Base-by-base conservation (phyloP, 1,284 basidiomycete species). In the Trichosporon sp. region DNA sequence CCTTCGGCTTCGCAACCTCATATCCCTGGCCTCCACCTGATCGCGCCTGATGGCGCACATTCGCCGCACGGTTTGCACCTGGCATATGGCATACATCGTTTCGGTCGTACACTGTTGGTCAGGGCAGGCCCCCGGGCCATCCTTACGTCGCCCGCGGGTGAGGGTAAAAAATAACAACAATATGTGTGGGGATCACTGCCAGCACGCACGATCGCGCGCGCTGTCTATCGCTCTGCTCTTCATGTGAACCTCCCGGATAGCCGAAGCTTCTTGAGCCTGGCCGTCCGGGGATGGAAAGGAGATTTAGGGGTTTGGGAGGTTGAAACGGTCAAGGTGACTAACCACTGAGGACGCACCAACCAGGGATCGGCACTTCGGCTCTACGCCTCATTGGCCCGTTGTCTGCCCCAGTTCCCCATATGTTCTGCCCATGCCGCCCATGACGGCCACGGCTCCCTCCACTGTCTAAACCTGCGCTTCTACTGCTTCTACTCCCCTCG, bases 401-500 rank as follows among this genome's bases (percentile, higher is more conserved):
- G 59, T 35, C 32, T 54, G 51, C 51, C 51, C 51, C 51, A 54
- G 21, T 35, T 63, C 59, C 59, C 59, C 59, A 63, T 35, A n/a
- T 26, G 19, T n/a, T 32, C 16, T 19, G 54, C 54, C 8, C 54
- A 61, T 35, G 56, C 26, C 31, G 56, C 56, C 51, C 56, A 35
- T n/a, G 26, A 16, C 56, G 14, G 26, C 56, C 56, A 32, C 26
- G 51, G 19, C 21, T 21, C 51, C 51, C 51, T 54, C 51, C 51
- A 7, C 51, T 21, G 51, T 54, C 51, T 26, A 21, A 26, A 21
- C 51, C 7, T 40, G 35, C 26, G 26, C 51, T 21, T 54, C 31
- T 35, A 37, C 63, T 10, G 6, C 21, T 21, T 54, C 70, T 73
- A 81, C 56, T 81, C 80, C 16, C 78, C 79, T 54, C 81, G 76